Conservation (phyloP, 129 eudicot species). For the Escallonia herrerae region DNA sequence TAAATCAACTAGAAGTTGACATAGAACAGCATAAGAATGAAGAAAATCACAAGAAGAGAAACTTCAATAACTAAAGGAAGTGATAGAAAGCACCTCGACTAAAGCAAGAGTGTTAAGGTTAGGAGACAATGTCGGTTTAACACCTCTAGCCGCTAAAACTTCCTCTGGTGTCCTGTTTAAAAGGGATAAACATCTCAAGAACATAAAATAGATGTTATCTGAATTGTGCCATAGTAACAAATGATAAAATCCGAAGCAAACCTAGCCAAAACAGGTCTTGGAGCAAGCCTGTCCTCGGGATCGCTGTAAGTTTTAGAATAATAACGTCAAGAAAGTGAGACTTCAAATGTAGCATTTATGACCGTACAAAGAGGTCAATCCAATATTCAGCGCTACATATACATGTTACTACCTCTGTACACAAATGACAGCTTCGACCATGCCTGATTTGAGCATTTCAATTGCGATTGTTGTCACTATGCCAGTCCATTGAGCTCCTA, state of each 20-base stretch:
- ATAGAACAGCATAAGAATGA: neutral
- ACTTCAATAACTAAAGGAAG: slow-evolving; percentile 11
- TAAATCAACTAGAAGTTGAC: neutral
- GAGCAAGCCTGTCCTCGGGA: slow-evolving; percentile 88
- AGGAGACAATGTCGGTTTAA: slow-evolving; percentile 92
- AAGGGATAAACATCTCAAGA: neutral
- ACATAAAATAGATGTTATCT: neutral
- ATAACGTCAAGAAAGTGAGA: neutral
- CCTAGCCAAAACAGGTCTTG: slow-evolving; percentile 96
- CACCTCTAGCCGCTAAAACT: slow-evolving; percentile 97
- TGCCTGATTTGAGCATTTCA: slow-evolving; percentile 89
- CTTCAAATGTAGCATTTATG: neutral
- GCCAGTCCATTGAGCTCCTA: slow-evolving; percentile 99
- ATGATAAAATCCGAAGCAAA: slow-evolving; percentile 13
- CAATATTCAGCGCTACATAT: neutral
- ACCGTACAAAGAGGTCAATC: neutral
- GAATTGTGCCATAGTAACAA: neutral
- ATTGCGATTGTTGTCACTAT: slow-evolving; percentile 96
- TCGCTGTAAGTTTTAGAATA: slow-evolving; percentile 42
- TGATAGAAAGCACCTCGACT: slow-evolving; percentile 59
- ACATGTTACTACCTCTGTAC: slow-evolving; percentile 67
- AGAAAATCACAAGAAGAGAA: neutral
- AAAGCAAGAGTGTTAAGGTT: slow-evolving; percentile 89
- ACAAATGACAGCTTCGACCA: slow-evolving; percentile 95
- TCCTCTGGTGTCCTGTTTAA: slow-evolving; percentile 89